Evolutionary conservation across 441 rosid species (phyloP).

Genomic region (Syzygium syzygioides): DNA sequence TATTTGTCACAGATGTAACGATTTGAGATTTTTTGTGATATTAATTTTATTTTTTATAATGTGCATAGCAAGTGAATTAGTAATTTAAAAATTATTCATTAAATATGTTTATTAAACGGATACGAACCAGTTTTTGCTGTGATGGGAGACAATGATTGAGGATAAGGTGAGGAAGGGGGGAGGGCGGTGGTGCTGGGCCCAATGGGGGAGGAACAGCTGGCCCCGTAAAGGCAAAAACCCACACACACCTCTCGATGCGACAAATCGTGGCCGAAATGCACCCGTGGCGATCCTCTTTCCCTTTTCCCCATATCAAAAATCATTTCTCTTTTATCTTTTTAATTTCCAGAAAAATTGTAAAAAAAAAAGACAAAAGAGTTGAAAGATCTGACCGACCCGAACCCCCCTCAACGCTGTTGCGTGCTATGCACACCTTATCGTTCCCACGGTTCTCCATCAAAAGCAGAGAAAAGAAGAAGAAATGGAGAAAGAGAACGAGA

Average conservation of each 20-base stretch:
- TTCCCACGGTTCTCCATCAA: not conserved
- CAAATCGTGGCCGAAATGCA: not conserved
- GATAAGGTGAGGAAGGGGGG: not conserved
- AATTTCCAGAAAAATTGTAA: not conserved
- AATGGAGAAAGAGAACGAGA: rapidly evolving
- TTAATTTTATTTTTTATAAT: too few species aligned
- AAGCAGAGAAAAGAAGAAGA: not conserved
- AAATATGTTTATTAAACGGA: too few species aligned
- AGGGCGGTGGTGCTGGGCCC: not conserved
- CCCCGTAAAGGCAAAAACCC: not conserved
- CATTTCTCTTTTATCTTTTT: not conserved
- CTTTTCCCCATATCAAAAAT: not conserved
- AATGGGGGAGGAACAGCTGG: not conserved
- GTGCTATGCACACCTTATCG: not conserved
- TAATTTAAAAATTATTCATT: too few species aligned
- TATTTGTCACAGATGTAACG: too few species aligned
- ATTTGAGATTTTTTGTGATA: too few species aligned
- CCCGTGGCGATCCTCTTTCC: rapidly evolving
- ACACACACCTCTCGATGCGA: not conserved
- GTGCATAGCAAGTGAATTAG: too few species aligned
- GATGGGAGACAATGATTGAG: not conserved
- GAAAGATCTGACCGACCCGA: not conserved
- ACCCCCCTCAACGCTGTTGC: not conserved
- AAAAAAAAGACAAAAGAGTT: not conserved
- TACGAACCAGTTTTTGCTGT: too few species aligned